Evolutionary conservation across 108 stramenopile genomes (phyloP).

Genomic region (Conticribra weissflogii): DNA sequence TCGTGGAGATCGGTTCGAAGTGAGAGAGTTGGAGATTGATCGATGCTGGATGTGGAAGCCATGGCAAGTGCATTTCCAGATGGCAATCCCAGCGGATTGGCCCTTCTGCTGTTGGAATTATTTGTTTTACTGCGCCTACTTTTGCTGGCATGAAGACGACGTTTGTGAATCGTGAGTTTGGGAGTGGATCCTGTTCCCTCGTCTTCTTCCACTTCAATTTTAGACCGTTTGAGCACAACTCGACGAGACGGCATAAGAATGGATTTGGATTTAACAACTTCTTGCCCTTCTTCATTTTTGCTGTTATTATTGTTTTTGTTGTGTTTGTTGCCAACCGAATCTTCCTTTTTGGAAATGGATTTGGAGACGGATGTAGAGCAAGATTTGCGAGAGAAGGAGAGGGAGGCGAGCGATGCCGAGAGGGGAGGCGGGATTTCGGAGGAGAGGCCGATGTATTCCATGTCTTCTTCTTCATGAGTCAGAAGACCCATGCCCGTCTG

Average conservation of each 20-base stretch:
- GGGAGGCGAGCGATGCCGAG: slow-evolving; percentile 29
- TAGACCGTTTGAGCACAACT: slow-evolving; percentile 75
- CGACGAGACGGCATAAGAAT: slow-evolving; percentile 40
- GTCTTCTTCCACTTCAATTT: slow-evolving; percentile 74
- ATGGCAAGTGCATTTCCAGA: slow-evolving; percentile 7
- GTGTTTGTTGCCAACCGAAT: no score
- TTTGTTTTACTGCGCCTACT: slow-evolving; percentile 15
- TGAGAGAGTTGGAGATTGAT: slow-evolving; percentile 34
- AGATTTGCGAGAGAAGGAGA: slow-evolving; percentile 14
- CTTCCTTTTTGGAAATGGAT: no score
- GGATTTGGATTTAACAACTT: no score
- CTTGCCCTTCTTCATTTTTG: no score
- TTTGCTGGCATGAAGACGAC: slow-evolving; percentile 51
- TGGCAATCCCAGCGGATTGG: no score
- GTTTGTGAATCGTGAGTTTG: slow-evolving; percentile 67
- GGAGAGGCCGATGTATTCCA: slow-evolving; percentile 82
- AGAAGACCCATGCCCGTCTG: slow-evolving; percentile 65
- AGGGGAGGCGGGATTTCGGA: slow-evolving; percentile 36
- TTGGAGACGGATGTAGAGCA: background rate
- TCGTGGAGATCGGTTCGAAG: slow-evolving; percentile 63
- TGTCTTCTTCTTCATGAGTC: slow-evolving; percentile 81
- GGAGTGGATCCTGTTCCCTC: slow-evolving; percentile 79
- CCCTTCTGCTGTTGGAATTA: no score
- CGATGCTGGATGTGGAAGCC: slow-evolving; percentile 25
- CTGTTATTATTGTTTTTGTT: no score